Base-by-base conservation (phyloP, 345 rosid genomes). In the Eucalyptus victrix region DNA sequence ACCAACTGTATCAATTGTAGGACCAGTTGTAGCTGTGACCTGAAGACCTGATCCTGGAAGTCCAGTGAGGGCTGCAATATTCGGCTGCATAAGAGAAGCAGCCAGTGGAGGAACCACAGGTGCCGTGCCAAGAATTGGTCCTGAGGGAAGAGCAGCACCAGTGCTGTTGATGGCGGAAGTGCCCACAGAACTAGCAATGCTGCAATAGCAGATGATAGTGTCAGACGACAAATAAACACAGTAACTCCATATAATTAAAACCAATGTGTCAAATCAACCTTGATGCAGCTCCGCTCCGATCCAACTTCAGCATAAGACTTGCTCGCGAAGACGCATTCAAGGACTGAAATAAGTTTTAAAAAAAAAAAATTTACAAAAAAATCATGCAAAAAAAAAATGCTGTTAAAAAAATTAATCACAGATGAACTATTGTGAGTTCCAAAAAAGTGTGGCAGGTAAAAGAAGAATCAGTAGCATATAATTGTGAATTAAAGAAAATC, bases 301-400 rank as follows among this genome's bases (percentile, higher is more conserved):
- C 99, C 91, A 98, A 93, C 96, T 96, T 98, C 92, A 91, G 96
- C 99, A 98, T 98, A 89, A 98, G 95, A 89, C 93, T 91, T 54
- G 97, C 97, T 92, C 99, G 96, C 49, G 99, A 96, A 60, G 94
- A 96, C 53, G 99, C 98, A 95, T 96, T 97, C 90, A 98, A 89
- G 76, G 99, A 92, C 99, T 97, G 96, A 91, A 92, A 86, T 67
- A 86, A 86, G 50, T 89, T 44, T 14, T 0, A 11, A 49, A 49
- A 83, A 21, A 80, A 87, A 86, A 69, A 80, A 89, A 34, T 34
- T 9, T 37, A 50, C 26, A 11, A 76, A 53, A 49, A 50, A 58
- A 32, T 60, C 58, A 76, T 76, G 83, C 83, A 76, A 76, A 72
- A 72, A 72, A 72, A 72, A 13, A 72, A 76, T 19, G 83, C 83